phyloP scores from a whole-genome alignment of 2,329 filamentous ascomycete species.

The Aspergillus sp. region DNA sequence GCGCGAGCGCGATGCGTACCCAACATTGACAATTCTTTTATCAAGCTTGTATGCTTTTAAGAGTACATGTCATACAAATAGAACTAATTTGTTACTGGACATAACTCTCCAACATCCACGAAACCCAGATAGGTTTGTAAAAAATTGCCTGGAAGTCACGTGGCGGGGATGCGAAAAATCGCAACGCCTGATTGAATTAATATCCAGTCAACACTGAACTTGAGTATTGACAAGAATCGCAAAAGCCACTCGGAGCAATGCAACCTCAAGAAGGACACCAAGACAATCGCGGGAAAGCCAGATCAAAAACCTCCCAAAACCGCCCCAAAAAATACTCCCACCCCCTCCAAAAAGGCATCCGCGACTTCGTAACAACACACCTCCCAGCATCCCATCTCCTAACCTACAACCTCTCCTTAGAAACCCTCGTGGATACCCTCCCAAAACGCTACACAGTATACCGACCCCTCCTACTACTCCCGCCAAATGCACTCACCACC shows the following conservation, averaged over 20 bases:
- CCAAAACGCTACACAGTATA: constrained; percentile 51
- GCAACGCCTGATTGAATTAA: no score
- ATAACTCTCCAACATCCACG: no score
- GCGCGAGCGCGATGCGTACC: no score
- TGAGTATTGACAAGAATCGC: no score
- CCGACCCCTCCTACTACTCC: constrained; percentile 51
- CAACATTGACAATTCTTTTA: no score
- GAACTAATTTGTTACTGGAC: no score
- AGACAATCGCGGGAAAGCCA: background rate
- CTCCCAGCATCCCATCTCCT: constrained; percentile 10
- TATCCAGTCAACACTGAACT: no score
- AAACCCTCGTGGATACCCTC: constrained; percentile 16
- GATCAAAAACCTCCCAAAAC: constrained; percentile 1
- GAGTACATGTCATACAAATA: no score
- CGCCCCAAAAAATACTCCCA: constrained; percentile 12
- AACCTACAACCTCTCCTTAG: constrained; percentile 10
- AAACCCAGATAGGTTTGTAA: no score
- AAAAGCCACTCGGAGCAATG: background rate
- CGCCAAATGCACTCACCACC: constrained; percentile 39
- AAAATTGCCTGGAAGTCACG: background rate
- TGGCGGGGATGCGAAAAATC: background rate
- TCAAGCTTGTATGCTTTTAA: no score
- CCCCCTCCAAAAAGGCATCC: constrained; percentile 27
- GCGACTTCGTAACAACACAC: constrained; percentile 21
- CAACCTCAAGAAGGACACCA: background rate